phyloP scores from a whole-genome alignment of 257 asterid genomes.

The Nicotiana undulata region DNA sequence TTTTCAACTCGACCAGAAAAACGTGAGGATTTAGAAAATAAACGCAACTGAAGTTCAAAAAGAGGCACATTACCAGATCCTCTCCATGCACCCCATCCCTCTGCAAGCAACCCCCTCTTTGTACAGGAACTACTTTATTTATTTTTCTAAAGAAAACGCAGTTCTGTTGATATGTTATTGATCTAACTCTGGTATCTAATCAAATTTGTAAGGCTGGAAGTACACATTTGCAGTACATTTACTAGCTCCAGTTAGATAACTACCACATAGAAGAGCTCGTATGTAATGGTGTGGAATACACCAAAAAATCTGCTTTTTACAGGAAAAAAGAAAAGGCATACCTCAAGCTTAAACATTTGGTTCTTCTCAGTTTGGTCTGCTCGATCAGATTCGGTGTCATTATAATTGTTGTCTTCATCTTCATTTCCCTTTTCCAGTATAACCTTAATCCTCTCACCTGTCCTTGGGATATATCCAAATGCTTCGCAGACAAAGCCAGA shows the following conservation, averaged over 20 bases:
- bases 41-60: neutral
- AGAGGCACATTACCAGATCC: neutral
- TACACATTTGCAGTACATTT: neutral
- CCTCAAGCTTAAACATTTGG: conserved; percentile 90
- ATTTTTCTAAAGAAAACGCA: too few species aligned
- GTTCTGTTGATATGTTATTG: too few species aligned
- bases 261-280: neutral
- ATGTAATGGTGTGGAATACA: neutral
- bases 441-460: conserved; percentile 87
- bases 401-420: conserved; percentile 63
- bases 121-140: too few species aligned
- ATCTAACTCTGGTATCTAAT: too few species aligned
- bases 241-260: neutral
- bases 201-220: neutral
- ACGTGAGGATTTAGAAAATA: neutral
- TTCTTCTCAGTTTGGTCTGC: conserved; percentile 52
- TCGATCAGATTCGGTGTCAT: conserved; percentile 49
- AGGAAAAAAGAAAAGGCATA: conserved; percentile 14
- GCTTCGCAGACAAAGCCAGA: conserved; percentile 98
- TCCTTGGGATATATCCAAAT: conserved; percentile 93
- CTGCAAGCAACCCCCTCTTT: too few species aligned
- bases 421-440: conserved; percentile 64
- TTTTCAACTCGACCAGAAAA: neutral
- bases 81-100: too few species aligned
- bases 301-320: neutral